Evolutionary conservation across 768 basidiomycete genomes (phyloP), one percentile per base, ranked within the genome.

Genomic region (Lactifluus piperatus): DNA sequence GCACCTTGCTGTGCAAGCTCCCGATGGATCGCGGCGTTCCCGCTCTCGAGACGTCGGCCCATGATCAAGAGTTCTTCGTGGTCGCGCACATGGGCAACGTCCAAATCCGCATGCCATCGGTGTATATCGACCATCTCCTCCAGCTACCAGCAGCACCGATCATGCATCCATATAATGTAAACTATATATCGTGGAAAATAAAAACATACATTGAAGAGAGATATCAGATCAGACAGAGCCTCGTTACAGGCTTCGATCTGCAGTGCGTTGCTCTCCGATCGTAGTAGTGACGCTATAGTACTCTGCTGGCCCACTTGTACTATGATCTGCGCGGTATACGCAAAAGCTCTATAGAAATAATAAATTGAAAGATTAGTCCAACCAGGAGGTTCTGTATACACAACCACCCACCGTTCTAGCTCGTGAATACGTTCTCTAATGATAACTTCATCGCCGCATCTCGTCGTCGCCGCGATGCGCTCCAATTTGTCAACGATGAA

Each of bases 221-320:
- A 37, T 24, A 64, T 54, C 27, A 64, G 32, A 37, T 64, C 60
- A 2, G 63, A 51, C 27, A 64, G 63, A 20, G 45, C 52, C 5
- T 64, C 60, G 18, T 62, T 64, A 56, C 63, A 64, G 6, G 53
- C 46, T 24, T 62, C 61, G 47, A 64, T 58, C n/a, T 36, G 56
- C 16, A 58, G 24, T 4, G 63, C 63, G 10, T 62, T 62, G 37
- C 44, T 32, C 29, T 62, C 63, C 2, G 61, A 54, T 52, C 44
- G 63, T 26, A 64, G 29, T 13, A 64, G 45, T 27, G 63, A 64
- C 27, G 41, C 29, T 49, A 64, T 32, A 49, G 52, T 18, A 41
- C 63, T 44, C 56, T 63, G 63, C 34, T 58, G 56, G 49, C 63
- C 63, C 39, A 64, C 63, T 30, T 53, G 52, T 4, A 32, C 22